phyloP scores from a whole-genome alignment of 164 flowering plant species.

The Umbilicus rupestris region DNA sequence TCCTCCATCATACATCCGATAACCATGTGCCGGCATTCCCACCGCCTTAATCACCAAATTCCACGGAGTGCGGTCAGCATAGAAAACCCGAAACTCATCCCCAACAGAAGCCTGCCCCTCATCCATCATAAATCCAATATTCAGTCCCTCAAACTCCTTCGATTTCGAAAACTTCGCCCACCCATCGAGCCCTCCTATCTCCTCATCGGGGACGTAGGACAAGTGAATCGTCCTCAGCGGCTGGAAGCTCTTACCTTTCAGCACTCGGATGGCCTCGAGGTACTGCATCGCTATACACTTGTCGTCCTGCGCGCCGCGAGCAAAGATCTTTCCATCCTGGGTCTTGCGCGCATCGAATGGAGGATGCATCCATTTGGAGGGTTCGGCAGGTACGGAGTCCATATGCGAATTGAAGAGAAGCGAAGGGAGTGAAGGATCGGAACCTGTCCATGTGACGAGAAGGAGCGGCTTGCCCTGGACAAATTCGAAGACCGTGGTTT shows the following conservation, averaged over 20 bases:
- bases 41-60: constrained; percentile 42
- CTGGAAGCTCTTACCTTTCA: constrained; percentile 15
- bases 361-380: constrained; percentile 63
- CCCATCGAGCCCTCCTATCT: constrained; percentile 76
- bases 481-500: constrained; percentile 40
- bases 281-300: constrained; percentile 65
- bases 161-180: constrained; percentile 46
- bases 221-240: constrained; percentile 48
- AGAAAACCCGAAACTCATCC: constrained; percentile 72
- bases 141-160: constrained; percentile 47
- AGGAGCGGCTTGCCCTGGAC: constrained; percentile 50
- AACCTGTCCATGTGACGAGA: constrained; percentile 67
- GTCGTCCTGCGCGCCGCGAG: constrained; percentile 91
- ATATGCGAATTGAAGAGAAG: constrained; percentile 84
- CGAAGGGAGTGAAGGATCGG: constrained; percentile 68
- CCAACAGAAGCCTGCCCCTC: constrained; percentile 75
- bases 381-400: constrained; percentile 93
- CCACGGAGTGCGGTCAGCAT: constrained; percentile 78
- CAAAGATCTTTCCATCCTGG: constrained; percentile 57
- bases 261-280: constrained; percentile 46
- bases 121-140: constrained; percentile 78
- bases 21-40: constrained; percentile 84
- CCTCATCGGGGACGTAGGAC: constrained; percentile 85
- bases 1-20: constrained; percentile 61
- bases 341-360: constrained; percentile 63